These are phyloP conservation scores for Prillingera fragicola DNA, from an alignment of 1,284 basidiomycete species.

Conservation along the genomic window DNA sequence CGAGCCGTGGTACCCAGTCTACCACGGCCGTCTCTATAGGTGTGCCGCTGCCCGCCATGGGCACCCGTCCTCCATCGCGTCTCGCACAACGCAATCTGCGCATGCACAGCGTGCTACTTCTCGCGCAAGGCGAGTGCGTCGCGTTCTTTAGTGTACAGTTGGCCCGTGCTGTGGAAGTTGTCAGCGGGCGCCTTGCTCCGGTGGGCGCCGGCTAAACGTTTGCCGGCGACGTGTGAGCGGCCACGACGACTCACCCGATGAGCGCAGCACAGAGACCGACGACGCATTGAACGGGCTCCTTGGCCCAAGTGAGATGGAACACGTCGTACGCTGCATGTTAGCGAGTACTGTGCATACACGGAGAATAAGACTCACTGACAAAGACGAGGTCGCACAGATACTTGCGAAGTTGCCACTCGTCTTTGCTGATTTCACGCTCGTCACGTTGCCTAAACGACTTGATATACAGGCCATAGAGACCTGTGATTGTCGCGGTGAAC, in stretches of 20 bases:
- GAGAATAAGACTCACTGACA: conserved; percentile 33
- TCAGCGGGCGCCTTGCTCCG: background rate
- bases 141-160: conserved; percentile 15
- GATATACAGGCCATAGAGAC: conserved; percentile 33
- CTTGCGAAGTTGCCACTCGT: conserved; percentile 37
- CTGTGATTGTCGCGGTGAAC: conserved; percentile 38
- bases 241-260: conserved; percentile 33
- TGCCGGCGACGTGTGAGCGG: background rate
- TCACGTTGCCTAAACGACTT: conserved; percentile 7
- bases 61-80: too few species aligned
- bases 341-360: background rate
- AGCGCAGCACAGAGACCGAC: conserved; percentile 33
- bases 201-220: background rate
- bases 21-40: too few species aligned
- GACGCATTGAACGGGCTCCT: conserved; percentile 41
- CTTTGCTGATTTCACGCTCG: conserved; percentile 15
- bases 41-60: too few species aligned
- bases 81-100: too few species aligned
- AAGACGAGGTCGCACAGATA: conserved; percentile 39
- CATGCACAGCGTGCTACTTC: too few species aligned
- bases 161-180: conserved; percentile 5
- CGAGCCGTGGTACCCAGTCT: too few species aligned
- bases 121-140: background rate
- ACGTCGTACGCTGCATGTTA: conserved; percentile 37
- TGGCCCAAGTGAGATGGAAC: conserved; percentile 30